Conservation (phyloP, 345 rosid genomes). For the Hibiscus trionum region DNA sequence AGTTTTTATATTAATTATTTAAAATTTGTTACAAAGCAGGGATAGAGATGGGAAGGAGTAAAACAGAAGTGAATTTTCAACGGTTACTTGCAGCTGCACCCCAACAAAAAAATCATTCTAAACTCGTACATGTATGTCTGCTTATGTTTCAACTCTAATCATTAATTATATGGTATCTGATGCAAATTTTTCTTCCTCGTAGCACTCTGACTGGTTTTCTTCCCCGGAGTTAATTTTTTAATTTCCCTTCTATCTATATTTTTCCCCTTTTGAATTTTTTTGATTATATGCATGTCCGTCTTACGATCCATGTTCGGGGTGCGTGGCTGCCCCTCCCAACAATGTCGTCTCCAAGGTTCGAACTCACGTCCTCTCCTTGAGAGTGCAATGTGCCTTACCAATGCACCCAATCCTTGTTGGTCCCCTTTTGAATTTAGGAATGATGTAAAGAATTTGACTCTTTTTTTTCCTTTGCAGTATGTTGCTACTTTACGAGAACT, state of each 20-base stretch:
- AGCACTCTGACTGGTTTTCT: not conserved
- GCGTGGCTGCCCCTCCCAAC: too few species aligned
- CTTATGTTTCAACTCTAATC: not conserved
- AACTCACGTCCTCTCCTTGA: too few species aligned
- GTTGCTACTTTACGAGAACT: slow-evolving; percentile 75
- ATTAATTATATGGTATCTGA: not conserved
- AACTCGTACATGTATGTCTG: slow-evolving; percentile 58
- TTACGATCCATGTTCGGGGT: too few species aligned
- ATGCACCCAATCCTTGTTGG: too few species aligned
- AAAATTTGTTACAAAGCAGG: not conserved
- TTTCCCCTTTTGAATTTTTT: not conserved
- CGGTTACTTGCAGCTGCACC: slow-evolving; percentile 76
- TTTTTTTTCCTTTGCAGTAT: slow-evolving; percentile 38
- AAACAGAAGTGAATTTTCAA: slow-evolving; percentile 64
- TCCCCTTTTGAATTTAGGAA: not conserved
- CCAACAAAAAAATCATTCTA: slow-evolving; percentile 63
- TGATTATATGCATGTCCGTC: too few species aligned
- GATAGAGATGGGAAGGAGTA: slow-evolving; percentile 56
- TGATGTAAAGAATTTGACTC: slow-evolving; percentile 1
- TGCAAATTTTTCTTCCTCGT: not conserved
- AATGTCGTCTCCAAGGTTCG: too few species aligned
- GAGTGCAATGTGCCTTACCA: too few species aligned
- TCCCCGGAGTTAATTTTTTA: not conserved
- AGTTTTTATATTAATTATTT: not conserved
- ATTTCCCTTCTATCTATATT: not conserved